Evolutionary conservation across 2,329 filamentous ascomycete species (phyloP).

Genomic region (Zasmidium angulare): DNA sequence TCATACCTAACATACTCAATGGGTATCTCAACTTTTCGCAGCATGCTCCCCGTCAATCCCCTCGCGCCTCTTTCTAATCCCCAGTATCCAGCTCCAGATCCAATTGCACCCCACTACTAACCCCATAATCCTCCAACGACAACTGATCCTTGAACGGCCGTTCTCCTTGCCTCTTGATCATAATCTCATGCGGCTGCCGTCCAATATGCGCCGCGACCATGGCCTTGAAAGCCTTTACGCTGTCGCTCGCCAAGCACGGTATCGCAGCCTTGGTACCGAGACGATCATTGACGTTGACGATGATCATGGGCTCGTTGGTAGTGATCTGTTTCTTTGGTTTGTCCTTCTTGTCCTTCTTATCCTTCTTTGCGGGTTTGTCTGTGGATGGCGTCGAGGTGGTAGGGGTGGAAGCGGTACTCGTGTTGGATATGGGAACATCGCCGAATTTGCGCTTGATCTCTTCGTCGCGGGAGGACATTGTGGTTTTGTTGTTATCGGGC

Average conservation of each 20-base stretch:
- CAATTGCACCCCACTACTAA: constrained; percentile 78
- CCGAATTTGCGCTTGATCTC: background rate
- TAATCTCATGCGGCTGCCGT: constrained; percentile 83
- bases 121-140: constrained; percentile 86
- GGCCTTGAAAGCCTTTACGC: constrained; percentile 82
- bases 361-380: constrained; percentile 10
- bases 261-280: constrained; percentile 93
- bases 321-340: constrained; percentile 31
- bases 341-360: constrained; percentile 28
- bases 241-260: constrained; percentile 82
- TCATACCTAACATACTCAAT: background rate
- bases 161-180: constrained; percentile 89
- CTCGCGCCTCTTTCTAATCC: constrained; percentile 25
- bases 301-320: constrained; percentile 77
- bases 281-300: constrained; percentile 92
- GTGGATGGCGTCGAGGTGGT: constrained; percentile 4
- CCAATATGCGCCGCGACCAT: constrained; percentile 89
- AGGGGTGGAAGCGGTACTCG: too few species aligned
- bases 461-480: constrained; percentile 3
- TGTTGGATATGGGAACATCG: too few species aligned
- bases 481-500: constrained; percentile 17
- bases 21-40: background rate
- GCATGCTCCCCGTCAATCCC: too few species aligned
- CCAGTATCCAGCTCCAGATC: constrained; percentile 47
- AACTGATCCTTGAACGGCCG: constrained; percentile 90